phyloP scores from a whole-genome alignment of 805 yeast genomes.

The Starmerella stellata region DNA sequence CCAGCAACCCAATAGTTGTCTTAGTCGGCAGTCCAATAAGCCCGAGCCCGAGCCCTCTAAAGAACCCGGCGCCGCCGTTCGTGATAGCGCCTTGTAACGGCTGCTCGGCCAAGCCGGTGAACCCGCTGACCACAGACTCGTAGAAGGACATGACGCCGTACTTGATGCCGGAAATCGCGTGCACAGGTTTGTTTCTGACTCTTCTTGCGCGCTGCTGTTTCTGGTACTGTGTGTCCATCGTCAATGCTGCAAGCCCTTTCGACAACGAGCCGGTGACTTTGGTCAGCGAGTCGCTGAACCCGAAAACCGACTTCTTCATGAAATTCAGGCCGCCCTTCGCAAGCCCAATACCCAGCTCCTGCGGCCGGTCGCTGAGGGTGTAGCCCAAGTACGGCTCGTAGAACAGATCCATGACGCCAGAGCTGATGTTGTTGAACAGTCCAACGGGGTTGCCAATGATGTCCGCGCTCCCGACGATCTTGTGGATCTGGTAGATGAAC shows the following conservation, averaged over 20 bases:
- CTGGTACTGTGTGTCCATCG: conserved; percentile 73
- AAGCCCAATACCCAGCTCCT: conserved; percentile 81
- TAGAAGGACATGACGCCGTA: conserved; percentile 78
- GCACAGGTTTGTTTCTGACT: conserved; percentile 62
- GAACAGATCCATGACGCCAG: conserved; percentile 91
- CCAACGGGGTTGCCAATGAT: conserved; percentile 96
- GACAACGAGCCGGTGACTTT: conserved; percentile 88
- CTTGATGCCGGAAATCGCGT: conserved; percentile 68
- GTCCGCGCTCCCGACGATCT: conserved; percentile 89
- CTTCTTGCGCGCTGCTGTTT: conserved; percentile 57
- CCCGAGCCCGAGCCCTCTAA: conserved; percentile 88
- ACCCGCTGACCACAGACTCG: conserved; percentile 72
- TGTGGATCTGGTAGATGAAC: conserved; percentile 77
- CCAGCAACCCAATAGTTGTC: conserved; percentile 88
- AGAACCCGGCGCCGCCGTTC: conserved; percentile 81
- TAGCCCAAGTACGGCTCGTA: conserved; percentile 96
- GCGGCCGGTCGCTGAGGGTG: conserved; percentile 84
- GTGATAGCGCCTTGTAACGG: conserved; percentile 80
- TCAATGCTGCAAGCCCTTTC: conserved; percentile 78
- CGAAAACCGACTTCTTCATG: conserved; percentile 84
- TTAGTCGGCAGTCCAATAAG: conserved; percentile 91
- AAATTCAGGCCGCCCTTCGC: conserved; percentile 95
- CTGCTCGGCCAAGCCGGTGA: conserved; percentile 74
- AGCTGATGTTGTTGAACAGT: conserved; percentile 72
- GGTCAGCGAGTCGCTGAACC: conserved; percentile 82